Conservation (phyloP, 306 rosid species). For the Vachellia collinsii region DNA sequence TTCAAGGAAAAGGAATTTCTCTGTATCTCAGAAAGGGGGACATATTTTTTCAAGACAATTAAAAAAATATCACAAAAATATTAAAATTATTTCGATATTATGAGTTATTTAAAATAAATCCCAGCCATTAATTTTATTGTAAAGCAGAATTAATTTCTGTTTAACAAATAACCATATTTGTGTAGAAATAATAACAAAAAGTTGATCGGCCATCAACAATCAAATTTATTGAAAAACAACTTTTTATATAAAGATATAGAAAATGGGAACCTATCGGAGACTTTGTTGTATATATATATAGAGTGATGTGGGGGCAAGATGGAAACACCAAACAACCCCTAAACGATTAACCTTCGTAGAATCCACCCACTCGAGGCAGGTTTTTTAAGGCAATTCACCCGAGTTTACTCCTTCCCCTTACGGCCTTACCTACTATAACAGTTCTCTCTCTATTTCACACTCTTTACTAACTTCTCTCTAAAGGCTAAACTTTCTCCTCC, state of each 20-base stretch:
- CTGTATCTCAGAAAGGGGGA: background rate
- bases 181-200: background rate
- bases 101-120: background rate
- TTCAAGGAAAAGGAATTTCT: background rate
- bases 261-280: background rate
- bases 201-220: background rate
- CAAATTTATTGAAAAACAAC: background rate
- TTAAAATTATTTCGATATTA: no score
- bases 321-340: background rate
- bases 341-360: background rate
- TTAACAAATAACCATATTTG: background rate
- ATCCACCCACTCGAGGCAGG: background rate
- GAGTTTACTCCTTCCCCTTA: background rate
- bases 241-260: background rate
- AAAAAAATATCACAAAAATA: background rate
- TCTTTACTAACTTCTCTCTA: constrained; percentile 14
- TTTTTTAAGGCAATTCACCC: background rate
- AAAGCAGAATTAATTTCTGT: no score
- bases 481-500: background rate
- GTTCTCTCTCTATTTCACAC: background rate
- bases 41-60: background rate
- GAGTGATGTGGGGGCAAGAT: background rate
- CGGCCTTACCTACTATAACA: background rate
- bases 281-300: background rate
- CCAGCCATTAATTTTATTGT: no score